Percentiles rank a stretch among this genome's conserved stretches.
These are phyloP conservation scores for Aspergillus fumigatus DNA, from an alignment of 2,329 filamentous ascomycete genomes.

Conservation along the genomic window DNA sequence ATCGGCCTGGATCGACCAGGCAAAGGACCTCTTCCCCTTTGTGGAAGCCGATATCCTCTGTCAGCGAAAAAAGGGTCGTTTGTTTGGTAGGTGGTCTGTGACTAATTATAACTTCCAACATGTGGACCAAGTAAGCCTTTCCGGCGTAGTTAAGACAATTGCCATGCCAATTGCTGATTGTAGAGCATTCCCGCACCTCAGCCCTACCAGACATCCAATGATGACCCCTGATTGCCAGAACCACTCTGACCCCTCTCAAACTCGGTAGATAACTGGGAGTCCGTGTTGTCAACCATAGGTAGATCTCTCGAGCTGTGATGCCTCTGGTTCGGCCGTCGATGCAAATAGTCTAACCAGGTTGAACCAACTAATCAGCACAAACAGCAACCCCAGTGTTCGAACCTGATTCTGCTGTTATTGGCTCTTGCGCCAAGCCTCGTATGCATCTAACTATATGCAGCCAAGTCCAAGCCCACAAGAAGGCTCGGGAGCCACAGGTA, in stretches of 20 bases:
- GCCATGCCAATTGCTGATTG: neutral
- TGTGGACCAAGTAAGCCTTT: neutral
- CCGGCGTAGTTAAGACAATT: neutral
- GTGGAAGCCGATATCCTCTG: neutral
- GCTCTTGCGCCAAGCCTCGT: neutral
- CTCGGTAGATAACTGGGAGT: no score
- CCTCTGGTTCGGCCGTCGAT: no score
- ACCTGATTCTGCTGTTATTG: neutral
- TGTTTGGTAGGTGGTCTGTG: neutral
- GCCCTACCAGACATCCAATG: conserved; percentile 5
- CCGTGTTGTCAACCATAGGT: neutral
- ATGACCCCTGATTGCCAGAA: neutral
- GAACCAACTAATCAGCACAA: no score
- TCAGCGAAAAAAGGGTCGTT: neutral
- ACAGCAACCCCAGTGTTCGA: neutral
- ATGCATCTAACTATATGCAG: neutral
- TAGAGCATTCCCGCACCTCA: neutral
- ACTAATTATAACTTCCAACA: neutral
- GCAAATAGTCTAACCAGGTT: no score
- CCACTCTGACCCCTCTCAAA: neutral
- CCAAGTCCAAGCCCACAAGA: neutral
- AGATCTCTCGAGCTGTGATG: neutral
- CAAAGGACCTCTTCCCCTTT: neutral
- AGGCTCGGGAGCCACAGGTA: neutral
- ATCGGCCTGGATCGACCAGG: neutral